Conservation (phyloP, 2,329 filamentous ascomycete genomes). For the Arthrobotrys conoides region DNA sequence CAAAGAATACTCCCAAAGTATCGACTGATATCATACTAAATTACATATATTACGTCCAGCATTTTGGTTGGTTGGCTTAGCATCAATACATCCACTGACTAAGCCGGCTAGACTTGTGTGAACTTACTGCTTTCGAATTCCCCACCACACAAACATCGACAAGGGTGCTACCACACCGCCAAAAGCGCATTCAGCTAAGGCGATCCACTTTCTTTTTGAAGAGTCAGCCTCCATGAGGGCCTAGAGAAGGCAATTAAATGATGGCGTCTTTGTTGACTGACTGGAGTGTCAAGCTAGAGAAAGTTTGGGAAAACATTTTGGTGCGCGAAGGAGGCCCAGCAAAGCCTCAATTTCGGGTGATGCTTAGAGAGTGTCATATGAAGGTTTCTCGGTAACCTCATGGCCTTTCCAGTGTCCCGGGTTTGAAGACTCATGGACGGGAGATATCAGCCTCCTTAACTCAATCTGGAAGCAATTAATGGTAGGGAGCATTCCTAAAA, state of each 20-base stretch:
- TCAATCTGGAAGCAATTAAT: conserved; percentile 47
- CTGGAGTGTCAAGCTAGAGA: conserved; percentile 40
- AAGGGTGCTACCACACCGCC: conserved; percentile 57
- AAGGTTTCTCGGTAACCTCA: conserved; percentile 43
- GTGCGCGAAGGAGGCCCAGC: conserved; percentile 43
- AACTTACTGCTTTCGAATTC: conserved; percentile 17
- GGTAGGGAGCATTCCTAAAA: conserved; percentile 50
- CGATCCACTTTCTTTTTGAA: conserved; percentile 52
- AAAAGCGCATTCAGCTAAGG: conserved; percentile 61
- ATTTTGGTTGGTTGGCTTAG: conserved; percentile 29
- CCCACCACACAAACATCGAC: conserved; percentile 19
- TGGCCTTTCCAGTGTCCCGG: conserved; percentile 51
- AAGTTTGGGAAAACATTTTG: conserved; percentile 40
- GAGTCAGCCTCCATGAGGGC: conserved; percentile 60
- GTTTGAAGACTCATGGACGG: conserved; percentile 48
- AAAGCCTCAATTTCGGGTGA: conserved; percentile 56
- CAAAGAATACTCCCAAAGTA: conserved; percentile 20
- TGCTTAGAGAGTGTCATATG: conserved; percentile 46
- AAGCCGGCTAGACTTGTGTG: conserved; percentile 56
- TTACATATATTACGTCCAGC: conserved; percentile 5
- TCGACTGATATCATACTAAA: conserved; percentile 7
- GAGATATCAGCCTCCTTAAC: conserved; percentile 50
- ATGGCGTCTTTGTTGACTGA: conserved; percentile 59
- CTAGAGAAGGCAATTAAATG: conserved; percentile 58
- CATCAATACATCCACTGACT: conserved; percentile 4